A percentile compares a stretch with the other conserved stretches of the same genome.
phyloP scores from a whole-genome alignment of 257 asterid genomes.

The Scutellaria baicalensis region DNA sequence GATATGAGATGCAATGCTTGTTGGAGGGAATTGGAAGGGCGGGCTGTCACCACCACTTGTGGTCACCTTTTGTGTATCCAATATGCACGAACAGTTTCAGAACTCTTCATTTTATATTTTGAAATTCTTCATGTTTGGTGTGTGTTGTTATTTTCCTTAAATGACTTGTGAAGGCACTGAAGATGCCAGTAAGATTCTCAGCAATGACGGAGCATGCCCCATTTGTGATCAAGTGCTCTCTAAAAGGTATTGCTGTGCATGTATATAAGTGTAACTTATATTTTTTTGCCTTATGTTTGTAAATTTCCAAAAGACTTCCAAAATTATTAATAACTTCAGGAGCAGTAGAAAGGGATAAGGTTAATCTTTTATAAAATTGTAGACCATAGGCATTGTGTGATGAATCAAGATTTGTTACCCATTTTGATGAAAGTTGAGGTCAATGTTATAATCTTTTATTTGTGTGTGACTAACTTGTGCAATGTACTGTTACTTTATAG shows the following conservation, averaged over 20 bases:
- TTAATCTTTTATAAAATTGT: neutral
- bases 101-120: neutral
- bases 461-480: neutral
- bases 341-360: neutral
- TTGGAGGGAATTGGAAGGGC: constrained; percentile 96
- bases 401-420: neutral
- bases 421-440: neutral
- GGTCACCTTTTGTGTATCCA: constrained; percentile 94
- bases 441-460: neutral
- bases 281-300: neutral
- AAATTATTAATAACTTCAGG: neutral
- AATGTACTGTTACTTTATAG: neutral
- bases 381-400: neutral
- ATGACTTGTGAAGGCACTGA: constrained; percentile 59
- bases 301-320: neutral
- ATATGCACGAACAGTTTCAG: constrained; percentile 4
- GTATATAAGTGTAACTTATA: neutral
- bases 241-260: constrained; percentile 45
- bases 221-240: constrained; percentile 98
- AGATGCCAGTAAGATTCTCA: constrained; percentile 84
- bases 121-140: constrained; percentile 7
- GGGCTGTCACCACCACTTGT: constrained; percentile 85
- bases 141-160: constrained; percentile 36
- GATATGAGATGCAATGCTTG: constrained; percentile 94
- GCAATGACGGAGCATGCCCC: constrained; percentile 89